These are phyloP conservation scores for Symbiodinium pilosum DNA, from an alignment of 73 alveolate genomes.

Conservation along the genomic window DNA sequence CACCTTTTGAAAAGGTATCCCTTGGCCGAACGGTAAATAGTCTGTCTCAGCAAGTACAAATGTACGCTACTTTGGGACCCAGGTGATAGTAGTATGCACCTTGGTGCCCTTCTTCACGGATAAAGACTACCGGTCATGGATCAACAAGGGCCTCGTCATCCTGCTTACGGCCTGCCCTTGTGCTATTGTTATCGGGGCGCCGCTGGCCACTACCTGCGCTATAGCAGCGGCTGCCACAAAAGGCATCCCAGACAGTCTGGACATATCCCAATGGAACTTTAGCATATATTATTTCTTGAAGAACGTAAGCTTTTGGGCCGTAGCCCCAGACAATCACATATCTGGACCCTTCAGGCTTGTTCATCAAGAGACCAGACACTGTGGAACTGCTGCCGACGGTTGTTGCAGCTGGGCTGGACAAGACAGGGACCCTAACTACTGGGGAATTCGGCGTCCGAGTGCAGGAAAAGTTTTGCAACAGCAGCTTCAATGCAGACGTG, in stretches of 20 bases:
- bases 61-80: no score
- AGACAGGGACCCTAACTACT: conserved; percentile 53
- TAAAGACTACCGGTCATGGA: background rate
- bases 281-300: no score
- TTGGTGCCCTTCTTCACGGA: conserved; percentile 33
- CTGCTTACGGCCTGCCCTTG: conserved; percentile 73
- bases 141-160: conserved; percentile 38
- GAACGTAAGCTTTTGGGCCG: no score
- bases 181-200: conserved; percentile 72
- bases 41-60: no score
- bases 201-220: conserved; percentile 59
- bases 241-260: no score
- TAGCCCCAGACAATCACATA: no score
- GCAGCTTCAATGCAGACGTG: background rate
- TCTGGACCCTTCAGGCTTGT: no score
- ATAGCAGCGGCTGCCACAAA: conserved; percentile 51
- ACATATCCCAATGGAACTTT: no score
- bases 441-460: conserved; percentile 41
- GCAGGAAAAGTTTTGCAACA: background rate
- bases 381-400: conserved; percentile 21
- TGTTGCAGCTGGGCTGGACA: conserved; percentile 14
- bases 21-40: no score
- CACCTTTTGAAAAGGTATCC: no score
- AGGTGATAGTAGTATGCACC: conserved; percentile 41
- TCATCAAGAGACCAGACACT: conserved; percentile 39